These are phyloP conservation scores for Nannochloris sp. DNA, from an alignment of 139 green algal genomes.

Conservation along the genomic window DNA sequence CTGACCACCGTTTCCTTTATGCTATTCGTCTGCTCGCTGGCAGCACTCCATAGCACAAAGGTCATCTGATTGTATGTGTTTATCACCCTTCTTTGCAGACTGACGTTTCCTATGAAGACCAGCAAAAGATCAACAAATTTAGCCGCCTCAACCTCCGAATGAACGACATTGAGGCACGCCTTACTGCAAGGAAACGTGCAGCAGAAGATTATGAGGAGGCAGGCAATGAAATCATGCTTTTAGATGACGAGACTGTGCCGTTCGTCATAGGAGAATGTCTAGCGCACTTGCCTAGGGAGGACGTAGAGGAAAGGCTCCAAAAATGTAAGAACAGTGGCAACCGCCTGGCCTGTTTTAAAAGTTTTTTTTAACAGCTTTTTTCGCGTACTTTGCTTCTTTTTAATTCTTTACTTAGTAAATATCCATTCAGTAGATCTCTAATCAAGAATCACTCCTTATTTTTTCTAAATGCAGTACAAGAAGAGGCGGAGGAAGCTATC, in stretches of 20 bases:
- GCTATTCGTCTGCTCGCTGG: too few species aligned
- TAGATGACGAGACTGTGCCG: constrained; percentile 58
- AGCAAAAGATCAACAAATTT: constrained; percentile 76
- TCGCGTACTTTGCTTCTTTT: too few species aligned
- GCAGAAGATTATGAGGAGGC: constrained; percentile 72
- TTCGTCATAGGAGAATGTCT: constrained; percentile 64
- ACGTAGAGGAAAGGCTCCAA: constrained; percentile 51
- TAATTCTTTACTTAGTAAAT: too few species aligned
- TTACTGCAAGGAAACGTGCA: constrained; percentile 50
- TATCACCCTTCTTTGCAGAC: not conserved
- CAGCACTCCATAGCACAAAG: too few species aligned
- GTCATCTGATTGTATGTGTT: too few species aligned
- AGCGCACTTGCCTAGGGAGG: constrained; percentile 34
- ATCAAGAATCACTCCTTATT: not conserved
- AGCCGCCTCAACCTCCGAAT: constrained; percentile 56
- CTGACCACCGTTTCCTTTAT: too few species aligned
- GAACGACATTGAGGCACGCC: constrained; percentile 52
- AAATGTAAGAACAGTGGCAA: constrained; percentile 27
- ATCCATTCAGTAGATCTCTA: too few species aligned
- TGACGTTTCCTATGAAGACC: constrained; percentile 69
- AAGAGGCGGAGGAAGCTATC: constrained; percentile 15
- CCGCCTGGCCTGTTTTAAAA: too few species aligned
- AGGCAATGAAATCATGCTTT: constrained; percentile 70
- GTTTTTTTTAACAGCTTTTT: too few species aligned
- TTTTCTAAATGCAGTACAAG: constrained; percentile 13